Evolutionary conservation across 2,329 filamentous ascomycete genomes (phyloP), one percentile per base, ranked within the genome.

Genomic region (Xylaria sp.): DNA sequence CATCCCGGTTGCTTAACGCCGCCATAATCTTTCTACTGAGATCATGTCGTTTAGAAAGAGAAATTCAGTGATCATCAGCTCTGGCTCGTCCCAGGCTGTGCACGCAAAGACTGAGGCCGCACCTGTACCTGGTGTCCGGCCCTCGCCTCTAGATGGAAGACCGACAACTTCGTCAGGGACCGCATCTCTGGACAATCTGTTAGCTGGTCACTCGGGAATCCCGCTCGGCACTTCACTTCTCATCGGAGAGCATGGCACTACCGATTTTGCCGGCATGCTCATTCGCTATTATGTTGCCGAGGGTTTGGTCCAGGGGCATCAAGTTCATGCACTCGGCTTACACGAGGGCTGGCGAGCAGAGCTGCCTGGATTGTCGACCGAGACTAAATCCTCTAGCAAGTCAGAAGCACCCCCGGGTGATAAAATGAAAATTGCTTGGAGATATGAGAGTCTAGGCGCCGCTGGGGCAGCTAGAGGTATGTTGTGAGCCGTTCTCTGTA

Each of bases 351-450:
- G 94, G 94, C 85, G 86, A 44, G 80, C 89, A 64, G 91, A 93
- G 67, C 78, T 99, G 19, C 94, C 94, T 2, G 93, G 89, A 0
- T 73, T 95, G 39, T 80, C 79, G 1, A 76, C 69, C 8, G 72
- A 75, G 13, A 66, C 69, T 52, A 72, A 64, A 75, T 79, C 54
- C 78, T 71, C 69, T 48, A 61, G 66, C 67, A 76, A 73, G 58
- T 67, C 79, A 37, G 76, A 79, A 46, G 57, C 70, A 13, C 66
- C 72, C 2, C 69, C 75, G 1, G 80, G 81, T 11, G 89, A 93
- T 63, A 92, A 88, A 74, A 97, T 99, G 94, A 97, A 96, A 78
- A 99, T 99, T 78, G 94, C 94, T 2, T 99, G 94, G 94, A 83
- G 94, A 73, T 99, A 99, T 76, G 92, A 97, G 74, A 83, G 86